These are phyloP conservation scores for Aspergillus tanneri DNA, from an alignment of 2,329 filamentous ascomycete genomes.

Conservation along the genomic window DNA sequence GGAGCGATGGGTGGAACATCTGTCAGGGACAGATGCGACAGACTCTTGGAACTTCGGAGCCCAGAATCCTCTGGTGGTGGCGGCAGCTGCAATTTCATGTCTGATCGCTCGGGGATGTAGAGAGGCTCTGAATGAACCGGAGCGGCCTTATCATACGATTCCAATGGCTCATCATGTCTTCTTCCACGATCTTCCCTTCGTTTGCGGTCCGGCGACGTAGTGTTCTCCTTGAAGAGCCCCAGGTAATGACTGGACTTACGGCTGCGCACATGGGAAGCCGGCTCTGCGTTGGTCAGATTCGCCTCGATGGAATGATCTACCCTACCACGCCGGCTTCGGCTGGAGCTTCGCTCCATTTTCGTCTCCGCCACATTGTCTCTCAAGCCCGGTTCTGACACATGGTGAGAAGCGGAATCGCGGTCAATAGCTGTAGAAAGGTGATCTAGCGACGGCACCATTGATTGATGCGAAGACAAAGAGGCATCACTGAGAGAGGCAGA, in stretches of 20 bases:
- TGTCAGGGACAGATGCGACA: conserved; percentile 28
- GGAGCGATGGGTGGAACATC: conserved; percentile 26
- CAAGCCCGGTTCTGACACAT: conserved; percentile 23
- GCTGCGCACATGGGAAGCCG: conserved; percentile 56
- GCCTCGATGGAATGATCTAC: conserved; percentile 65
- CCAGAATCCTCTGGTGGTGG: conserved; percentile 15
- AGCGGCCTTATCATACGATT: conserved; percentile 13
- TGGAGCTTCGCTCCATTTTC: conserved; percentile 40
- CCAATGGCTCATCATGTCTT: conserved; percentile 33
- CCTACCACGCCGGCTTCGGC: conserved; percentile 45
- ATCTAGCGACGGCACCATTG: conserved; percentile 23
- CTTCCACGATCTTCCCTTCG: conserved; percentile 47
- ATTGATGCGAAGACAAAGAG: conserved; percentile 20
- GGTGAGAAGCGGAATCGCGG: conserved; percentile 24
- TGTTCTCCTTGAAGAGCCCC: conserved; percentile 64
- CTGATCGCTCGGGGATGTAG: conserved; percentile 14
- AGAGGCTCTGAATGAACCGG: conserved; percentile 13
- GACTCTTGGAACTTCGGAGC: conserved; percentile 26
- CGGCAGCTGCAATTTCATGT: conserved; percentile 10
- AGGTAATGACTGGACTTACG: conserved; percentile 66
- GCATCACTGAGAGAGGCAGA: conserved; percentile 31
- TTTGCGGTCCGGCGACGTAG: conserved; percentile 54
- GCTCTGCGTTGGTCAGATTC: conserved; percentile 59
- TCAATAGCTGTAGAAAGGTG: conserved; percentile 19
- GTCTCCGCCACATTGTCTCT: conserved; percentile 23